Base-by-base conservation (phyloP, 2,329 filamentous ascomycete species). In the Ophiosphaerella herpotricha region DNA sequence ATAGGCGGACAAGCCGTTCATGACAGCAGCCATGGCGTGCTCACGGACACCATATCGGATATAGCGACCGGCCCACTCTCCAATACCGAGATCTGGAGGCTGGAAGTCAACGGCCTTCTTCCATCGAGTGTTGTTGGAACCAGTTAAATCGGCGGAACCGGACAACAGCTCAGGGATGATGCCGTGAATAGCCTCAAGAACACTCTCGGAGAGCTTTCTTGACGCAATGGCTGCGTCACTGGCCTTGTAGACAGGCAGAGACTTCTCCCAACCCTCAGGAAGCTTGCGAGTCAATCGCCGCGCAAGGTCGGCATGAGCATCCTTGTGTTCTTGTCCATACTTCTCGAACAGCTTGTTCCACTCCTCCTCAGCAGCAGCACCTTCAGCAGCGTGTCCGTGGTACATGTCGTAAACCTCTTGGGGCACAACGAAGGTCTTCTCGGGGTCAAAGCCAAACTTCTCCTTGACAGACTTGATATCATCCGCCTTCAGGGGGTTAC, bases 81-180 rank as follows among this genome's bases (percentile, higher is more conserved):
- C 94, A 67, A 99, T 89, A 58, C 89, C 88, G 59, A 85, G 87
- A 68, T 84, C 82, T 52, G 91, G 90, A 59, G 92, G 90, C 83
- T 99, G 94, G 87, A 99, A 97, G 82, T 99, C 94, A 63, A 93
- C 85, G 49, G 94, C 93, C 47, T 86, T 84, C 89, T 97, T 99
- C 91, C 92, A 97, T 75, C 92, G 87, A 65, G 94, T 99, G 82
- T 97, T 88, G 85, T 99, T 99, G 74, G 94, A 97, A 73, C 91
- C 91, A 74, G 94, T 99, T 83, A 99, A 78, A 83, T 99, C 94
- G 67, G 94, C 94, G 60, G 94, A 99, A 68, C 94, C 94, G 75
- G 93, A 96, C 55, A 99, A 78, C 51, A 99, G 87, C 79, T 97
- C 94, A 62, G 94, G 94, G 47, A 99, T 74, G 61, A 81, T 85